Evolutionary conservation across 2,329 filamentous ascomycete species (phyloP).

Genomic region (Neonectria coccinea): DNA sequence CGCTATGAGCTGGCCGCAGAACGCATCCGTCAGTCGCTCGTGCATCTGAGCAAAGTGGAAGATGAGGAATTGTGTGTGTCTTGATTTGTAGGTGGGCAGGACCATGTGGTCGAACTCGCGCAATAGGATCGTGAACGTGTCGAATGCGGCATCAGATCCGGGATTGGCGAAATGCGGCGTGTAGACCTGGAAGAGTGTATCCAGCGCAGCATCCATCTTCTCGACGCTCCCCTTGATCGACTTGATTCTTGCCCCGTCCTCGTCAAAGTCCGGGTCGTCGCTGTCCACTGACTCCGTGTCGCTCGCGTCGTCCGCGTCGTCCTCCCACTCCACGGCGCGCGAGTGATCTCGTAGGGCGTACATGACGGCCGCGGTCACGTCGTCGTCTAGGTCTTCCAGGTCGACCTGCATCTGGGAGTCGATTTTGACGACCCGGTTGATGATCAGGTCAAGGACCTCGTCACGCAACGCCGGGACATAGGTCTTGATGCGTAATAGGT

Average conservation of each 20-base stretch:
- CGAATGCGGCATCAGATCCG: slow-evolving; percentile 74
- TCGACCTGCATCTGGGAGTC: slow-evolving; percentile 96
- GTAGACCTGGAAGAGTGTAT: slow-evolving; percentile 88
- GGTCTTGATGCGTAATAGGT: slow-evolving; percentile 80
- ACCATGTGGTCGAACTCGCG: slow-evolving; percentile 90
- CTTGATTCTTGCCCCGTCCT: slow-evolving; percentile 73
- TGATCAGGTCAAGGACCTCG: slow-evolving; percentile 85
- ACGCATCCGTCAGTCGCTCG: slow-evolving; percentile 81
- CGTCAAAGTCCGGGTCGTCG: slow-evolving; percentile 75
- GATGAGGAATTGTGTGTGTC: slow-evolving; percentile 93
- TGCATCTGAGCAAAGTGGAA: slow-evolving; percentile 94
- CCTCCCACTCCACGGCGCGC: slow-evolving; percentile 55
- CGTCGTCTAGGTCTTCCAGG: slow-evolving; percentile 91
- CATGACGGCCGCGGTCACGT: slow-evolving; percentile 80
- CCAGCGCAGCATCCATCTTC: slow-evolving; percentile 92
- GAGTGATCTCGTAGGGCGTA: slow-evolving; percentile 56
- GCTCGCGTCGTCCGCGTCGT: slow-evolving; percentile 71
- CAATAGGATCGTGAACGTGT: slow-evolving; percentile 82
- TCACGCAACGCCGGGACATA: slow-evolving; percentile 83
- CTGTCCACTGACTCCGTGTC: slow-evolving; percentile 79
- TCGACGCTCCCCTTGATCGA: slow-evolving; percentile 83
- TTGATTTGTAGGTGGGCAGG: slow-evolving; percentile 88
- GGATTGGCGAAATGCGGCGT: slow-evolving; percentile 77
- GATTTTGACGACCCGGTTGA: slow-evolving; percentile 89
- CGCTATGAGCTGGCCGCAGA: slow-evolving; percentile 77